Evolutionary conservation across 257 asterid genomes (phyloP).

Genomic region (Echium plantagineum): DNA sequence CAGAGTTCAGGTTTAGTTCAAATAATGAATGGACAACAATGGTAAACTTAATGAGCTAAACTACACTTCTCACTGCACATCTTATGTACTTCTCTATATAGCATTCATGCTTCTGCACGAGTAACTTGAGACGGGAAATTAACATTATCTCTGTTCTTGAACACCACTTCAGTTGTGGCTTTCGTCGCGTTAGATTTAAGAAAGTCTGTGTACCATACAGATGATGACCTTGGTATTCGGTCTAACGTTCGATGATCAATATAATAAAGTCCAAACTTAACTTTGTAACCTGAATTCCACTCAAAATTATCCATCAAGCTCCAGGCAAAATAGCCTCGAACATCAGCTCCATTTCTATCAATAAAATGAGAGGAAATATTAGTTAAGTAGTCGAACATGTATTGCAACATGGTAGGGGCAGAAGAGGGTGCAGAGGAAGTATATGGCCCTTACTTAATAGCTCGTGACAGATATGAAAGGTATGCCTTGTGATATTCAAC

Average conservation of each 20-base stretch:
- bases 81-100: not conserved
- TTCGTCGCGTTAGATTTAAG: conserved; percentile 11
- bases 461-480: conserved; percentile 13
- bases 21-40: not conserved
- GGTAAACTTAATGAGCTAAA: too few species aligned
- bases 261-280: conserved; percentile 44
- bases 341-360: conserved; percentile 50
- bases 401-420: too few species aligned
- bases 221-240: conserved; percentile 52
- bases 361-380: not conserved
- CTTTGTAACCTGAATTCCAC: conserved; percentile 42
- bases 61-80: not conserved
- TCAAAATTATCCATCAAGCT: conserved; percentile 66
- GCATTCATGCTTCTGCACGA: not conserved
- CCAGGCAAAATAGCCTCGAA: conserved; percentile 70
- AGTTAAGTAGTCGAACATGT: not conserved
- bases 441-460: conserved; percentile 6
- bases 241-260: conserved; percentile 28
- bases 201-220: conserved; percentile 51
- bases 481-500: conserved; percentile 13
- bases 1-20: too few species aligned
- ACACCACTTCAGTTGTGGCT: not conserved
- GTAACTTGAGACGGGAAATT: not conserved
- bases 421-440: not conserved
- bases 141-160: not conserved